phyloP scores from a whole-genome alignment of 352 stramenopile genomes.

The Phytopythium montanum region DNA sequence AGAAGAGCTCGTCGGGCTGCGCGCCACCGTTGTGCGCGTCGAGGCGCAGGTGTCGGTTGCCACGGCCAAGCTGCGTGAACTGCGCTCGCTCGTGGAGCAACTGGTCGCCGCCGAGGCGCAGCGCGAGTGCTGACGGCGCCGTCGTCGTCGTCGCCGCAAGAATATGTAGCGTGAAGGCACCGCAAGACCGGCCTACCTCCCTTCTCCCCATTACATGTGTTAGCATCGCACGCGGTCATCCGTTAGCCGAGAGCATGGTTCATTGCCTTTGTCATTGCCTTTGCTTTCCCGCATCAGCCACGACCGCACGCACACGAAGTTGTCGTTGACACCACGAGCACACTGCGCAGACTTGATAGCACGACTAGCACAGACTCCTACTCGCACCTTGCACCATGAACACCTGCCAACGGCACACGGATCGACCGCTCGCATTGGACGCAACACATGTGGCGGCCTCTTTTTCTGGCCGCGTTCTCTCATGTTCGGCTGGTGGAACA shows the following conservation, averaged over 20 bases:
- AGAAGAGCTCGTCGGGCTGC: slow-evolving; percentile 22
- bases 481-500: slow-evolving; percentile 5
- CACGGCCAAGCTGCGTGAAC: slow-evolving; percentile 36
- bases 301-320: too few species aligned
- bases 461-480: neutral
- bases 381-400: too few species aligned
- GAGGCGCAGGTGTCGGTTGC: slow-evolving; percentile 41
- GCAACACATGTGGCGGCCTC: neutral
- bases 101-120: slow-evolving; percentile 28
- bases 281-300: too few species aligned
- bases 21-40: slow-evolving; percentile 33
- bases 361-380: too few species aligned
- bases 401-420: too few species aligned
- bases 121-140: neutral
- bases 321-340: too few species aligned
- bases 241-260: too few species aligned
- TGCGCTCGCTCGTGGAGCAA: slow-evolving; percentile 37
- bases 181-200: too few species aligned
- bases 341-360: too few species aligned
- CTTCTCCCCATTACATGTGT: neutral
- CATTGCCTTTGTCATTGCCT: too few species aligned
- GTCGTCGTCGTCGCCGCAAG: too few species aligned
- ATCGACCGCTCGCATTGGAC: neutral
- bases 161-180: neutral
- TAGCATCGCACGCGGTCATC: too few species aligned